These are phyloP conservation scores for Helotiales sp. DNA, from an alignment of 2,329 filamentous ascomycete species.

Conservation along the genomic window DNA sequence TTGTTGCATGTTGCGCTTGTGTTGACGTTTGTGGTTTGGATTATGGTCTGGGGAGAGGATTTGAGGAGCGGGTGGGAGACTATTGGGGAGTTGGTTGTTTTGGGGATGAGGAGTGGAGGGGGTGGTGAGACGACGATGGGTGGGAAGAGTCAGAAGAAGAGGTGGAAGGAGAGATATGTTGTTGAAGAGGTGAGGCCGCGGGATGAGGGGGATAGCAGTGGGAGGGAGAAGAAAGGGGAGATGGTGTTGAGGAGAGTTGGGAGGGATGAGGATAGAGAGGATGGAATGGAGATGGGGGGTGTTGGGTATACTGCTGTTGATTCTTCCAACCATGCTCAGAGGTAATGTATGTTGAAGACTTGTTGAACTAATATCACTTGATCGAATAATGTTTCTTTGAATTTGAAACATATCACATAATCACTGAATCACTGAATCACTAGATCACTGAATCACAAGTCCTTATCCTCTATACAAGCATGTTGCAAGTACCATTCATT, in stretches of 20 bases:
- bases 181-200: neutral
- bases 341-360: neutral
- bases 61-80: neutral
- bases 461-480: too few species aligned
- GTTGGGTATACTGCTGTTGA: neutral
- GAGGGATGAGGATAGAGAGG: neutral
- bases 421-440: too few species aligned
- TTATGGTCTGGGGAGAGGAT: neutral
- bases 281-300: neutral
- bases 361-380: too few species aligned
- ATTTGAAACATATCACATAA: too few species aligned
- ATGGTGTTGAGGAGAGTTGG: neutral
- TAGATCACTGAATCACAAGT: too few species aligned
- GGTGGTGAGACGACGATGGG: neutral
- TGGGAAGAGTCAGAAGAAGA: neutral
- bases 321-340: neutral
- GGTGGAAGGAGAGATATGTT: slow-evolving; percentile 9
- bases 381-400: too few species aligned
- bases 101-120: slow-evolving; percentile 5
- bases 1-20: neutral
- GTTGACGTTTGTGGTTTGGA: neutral
- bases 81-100: slow-evolving; percentile 3
- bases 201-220: neutral
- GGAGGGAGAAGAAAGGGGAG: neutral
- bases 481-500: too few species aligned